phyloP scores from a whole-genome alignment of 441 rosid genomes.

The Euphorbia neoarborescens region DNA sequence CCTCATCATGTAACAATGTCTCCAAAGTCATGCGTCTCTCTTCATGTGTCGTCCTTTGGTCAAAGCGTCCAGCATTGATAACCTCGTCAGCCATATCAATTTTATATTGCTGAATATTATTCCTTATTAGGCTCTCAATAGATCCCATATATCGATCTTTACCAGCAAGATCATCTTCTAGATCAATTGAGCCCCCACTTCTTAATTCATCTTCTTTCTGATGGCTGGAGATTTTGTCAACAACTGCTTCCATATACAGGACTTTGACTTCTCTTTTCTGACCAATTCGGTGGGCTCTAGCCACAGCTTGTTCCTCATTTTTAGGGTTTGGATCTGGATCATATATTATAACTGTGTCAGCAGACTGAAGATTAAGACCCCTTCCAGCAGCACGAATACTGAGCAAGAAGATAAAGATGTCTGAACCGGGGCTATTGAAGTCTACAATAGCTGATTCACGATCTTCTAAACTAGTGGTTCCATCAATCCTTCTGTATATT shows the following conservation, averaged over 20 bases:
- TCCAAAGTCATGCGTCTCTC: constrained; percentile 97
- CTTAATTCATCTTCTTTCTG: constrained; percentile 93
- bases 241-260: constrained; percentile 99
- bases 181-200: constrained; percentile 74
- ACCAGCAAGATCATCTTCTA: constrained; percentile 96
- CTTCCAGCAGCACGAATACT: constrained; percentile 99
- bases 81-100: constrained; percentile 99
- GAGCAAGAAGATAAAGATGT: constrained; percentile 89
- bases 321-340: constrained; percentile 99
- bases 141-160: constrained; percentile 97
- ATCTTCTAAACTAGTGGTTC: constrained; percentile 98
- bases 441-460: constrained; percentile 99
- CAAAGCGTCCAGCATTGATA: constrained; percentile 99
- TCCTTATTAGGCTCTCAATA: constrained; percentile 97
- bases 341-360: constrained; percentile 94
- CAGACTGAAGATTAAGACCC: constrained; percentile 98
- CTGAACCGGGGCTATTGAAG: constrained; percentile 78
- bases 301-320: constrained; percentile 99
- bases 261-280: constrained; percentile 97
- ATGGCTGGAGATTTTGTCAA: constrained; percentile 78
- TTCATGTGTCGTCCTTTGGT: constrained; percentile 99
- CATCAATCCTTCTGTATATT: constrained; percentile 92
- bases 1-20: constrained; percentile 95
- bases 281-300: constrained; percentile 99
- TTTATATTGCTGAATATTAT: constrained; percentile 97